Evolutionary conservation across 1,139 yeast genomes (phyloP), one percentile per base, ranked within the genome.

Genomic region (Lodderomyces pseudojiufengensis): DNA sequence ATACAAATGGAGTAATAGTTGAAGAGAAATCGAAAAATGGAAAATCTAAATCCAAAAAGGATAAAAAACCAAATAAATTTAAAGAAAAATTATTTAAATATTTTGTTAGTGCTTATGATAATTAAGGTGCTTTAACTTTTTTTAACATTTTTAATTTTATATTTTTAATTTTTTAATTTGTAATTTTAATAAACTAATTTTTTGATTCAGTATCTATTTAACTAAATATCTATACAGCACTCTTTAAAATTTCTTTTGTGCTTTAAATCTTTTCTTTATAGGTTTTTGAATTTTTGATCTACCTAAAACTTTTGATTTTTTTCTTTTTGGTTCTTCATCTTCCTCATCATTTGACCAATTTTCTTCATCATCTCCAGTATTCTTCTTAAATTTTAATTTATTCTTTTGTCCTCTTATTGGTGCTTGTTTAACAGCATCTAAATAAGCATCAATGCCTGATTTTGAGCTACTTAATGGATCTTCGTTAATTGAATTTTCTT

Each of bases 361-460:
- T 5, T 32, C 32, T 12, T 31, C 35, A 33, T 76, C 77, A 37
- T 73, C 72, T 43, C 67, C 68, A 33, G 75, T 73, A n/a, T n/a
- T n/a, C 58, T 80, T 81, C 64, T 83, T 85, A 65, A 79, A 92
- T 63, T 88, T 90, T 72, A 88, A 76, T 66, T 80, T 87, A 61
- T 88, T 87, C 66, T 78, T 80, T 66, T 86, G 96, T 39, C 97
- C 96, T 61, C 95, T 81, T 4, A 86, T 78, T 28, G 98, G 97
- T 22, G 92, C 97, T 50, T 83, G 86, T 57, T 79, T 83, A 27
- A 92, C 87, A 9, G 97, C 98, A 47, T 87, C 96, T 49, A 88
- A 76, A 56, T 92, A 92, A 1, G 97, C 97, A 56, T 86, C 86
- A 45, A 90, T 76, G 18, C 95, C 94, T 6, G 72, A 60, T 9